Evolutionary conservation across 345 rosid genomes (phyloP).

Genomic region (Gossypium herbaceum): DNA sequence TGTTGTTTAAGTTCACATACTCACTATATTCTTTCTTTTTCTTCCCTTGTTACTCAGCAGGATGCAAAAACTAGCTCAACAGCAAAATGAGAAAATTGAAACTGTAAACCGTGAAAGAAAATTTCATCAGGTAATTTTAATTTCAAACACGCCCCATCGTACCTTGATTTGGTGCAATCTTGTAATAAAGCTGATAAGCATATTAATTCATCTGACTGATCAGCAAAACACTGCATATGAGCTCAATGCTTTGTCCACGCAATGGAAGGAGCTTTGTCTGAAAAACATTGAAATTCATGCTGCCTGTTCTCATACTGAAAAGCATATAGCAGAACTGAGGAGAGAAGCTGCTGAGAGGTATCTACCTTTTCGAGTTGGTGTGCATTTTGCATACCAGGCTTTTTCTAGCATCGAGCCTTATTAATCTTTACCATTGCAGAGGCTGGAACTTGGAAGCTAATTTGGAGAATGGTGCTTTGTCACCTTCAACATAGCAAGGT

Average conservation of each 20-base stretch:
- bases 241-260: conserved; percentile 75
- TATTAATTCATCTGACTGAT: conserved; percentile 12
- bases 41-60: conserved; percentile 29
- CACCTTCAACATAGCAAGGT: conserved; percentile 28
- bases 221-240: conserved; percentile 93
- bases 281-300: conserved; percentile 84
- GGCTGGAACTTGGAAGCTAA: conserved; percentile 78
- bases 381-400: neutral
- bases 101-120: conserved; percentile 91
- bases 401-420: conserved; percentile 21
- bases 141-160: neutral
- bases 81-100: conserved; percentile 80
- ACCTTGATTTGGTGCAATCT: conserved; percentile 3
- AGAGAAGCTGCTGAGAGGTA: conserved; percentile 80
- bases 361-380: conserved; percentile 3
- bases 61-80: conserved; percentile 71
- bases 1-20: neutral
- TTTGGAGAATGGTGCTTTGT: conserved; percentile 46
- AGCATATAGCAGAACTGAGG: conserved; percentile 52
- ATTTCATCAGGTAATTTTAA: conserved; percentile 74
- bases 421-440: conserved; percentile 32
- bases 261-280: conserved; percentile 87
- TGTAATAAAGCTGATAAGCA: conserved; percentile 14
- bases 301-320: conserved; percentile 65
- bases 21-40: neutral